These are phyloP conservation scores for Takakia lepidozioides DNA, from an alignment of 225 moss, liverwort and hornwort species.

Conservation along the genomic window DNA sequence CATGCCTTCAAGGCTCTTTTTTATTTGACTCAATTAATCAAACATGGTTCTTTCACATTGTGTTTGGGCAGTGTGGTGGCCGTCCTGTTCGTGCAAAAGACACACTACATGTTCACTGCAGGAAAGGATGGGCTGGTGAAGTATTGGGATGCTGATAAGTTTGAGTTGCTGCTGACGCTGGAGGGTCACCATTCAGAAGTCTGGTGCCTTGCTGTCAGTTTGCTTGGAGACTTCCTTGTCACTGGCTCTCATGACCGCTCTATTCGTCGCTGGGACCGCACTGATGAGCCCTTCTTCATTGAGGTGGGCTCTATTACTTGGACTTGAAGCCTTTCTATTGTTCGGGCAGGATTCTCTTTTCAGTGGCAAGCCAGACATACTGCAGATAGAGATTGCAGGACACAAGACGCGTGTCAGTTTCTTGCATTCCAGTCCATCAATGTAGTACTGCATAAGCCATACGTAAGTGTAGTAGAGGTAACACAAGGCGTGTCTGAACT, in stretches of 20 bases:
- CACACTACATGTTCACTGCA: constrained; percentile 88
- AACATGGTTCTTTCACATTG: too few relatives aligned
- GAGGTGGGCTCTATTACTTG: constrained; percentile 57
- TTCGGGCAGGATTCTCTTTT: too few relatives aligned
- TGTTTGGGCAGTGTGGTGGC: constrained; percentile 74
- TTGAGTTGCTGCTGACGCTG: constrained; percentile 81
- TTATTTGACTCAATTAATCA: too few relatives aligned
- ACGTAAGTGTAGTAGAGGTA: too few relatives aligned
- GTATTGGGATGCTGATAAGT: constrained; percentile 98
- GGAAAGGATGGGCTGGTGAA: constrained; percentile 91
- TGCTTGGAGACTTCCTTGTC: constrained; percentile 76
- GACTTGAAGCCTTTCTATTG: too few relatives aligned
- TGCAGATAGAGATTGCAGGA: too few relatives aligned
- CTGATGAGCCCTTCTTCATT: constrained; percentile 91
- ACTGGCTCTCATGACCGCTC: constrained; percentile 99
- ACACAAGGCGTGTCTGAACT: too few relatives aligned
- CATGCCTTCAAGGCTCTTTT: too few relatives aligned
- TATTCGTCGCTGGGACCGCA: constrained; percentile 99
- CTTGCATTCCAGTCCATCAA: too few relatives aligned
- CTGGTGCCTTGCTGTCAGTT: constrained; percentile 91
- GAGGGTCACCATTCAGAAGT: constrained; percentile 97
- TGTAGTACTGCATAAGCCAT: too few relatives aligned
- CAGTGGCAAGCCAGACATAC: too few relatives aligned
- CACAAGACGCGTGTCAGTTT: too few relatives aligned
- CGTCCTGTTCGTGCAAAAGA: constrained; percentile 92